Base-by-base conservation (phyloP, 164 flowering plant species). In the Dillenia turbinata region DNA sequence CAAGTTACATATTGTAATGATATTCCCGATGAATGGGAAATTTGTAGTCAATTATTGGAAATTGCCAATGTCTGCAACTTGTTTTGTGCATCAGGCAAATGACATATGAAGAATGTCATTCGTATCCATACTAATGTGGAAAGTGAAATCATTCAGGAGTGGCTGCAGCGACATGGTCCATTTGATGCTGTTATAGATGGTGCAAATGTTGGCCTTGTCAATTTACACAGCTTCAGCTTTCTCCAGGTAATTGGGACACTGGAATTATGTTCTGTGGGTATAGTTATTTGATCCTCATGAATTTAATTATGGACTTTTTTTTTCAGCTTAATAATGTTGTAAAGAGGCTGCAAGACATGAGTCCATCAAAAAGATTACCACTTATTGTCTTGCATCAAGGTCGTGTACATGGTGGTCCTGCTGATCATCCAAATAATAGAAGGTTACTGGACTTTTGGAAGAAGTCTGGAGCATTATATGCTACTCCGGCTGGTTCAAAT, bases 101-200 rank as follows among this genome's bases (percentile, higher is more conserved):
- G 45, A n/a, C 33, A 54, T 48, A 19, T 10, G 55, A 17, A 56
- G 55, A 24, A 47, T 59, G 47, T 66, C 48, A 45, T 40, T 70
- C 66, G 44, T 33, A 57, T 54, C 46, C 15, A 67, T 52, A 60
- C 66, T 77, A 58, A 72, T 50, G 57, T 66, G 59, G 54, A 57
- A 61, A 50, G 54, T 68, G 49, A 66, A 71, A 52, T 75, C 50
- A 60, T 83, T n/a, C 83, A 95, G 97, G 88, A 82, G 44, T 95
- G 99, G 99, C 89, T 95, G 69, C 66, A 68, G 66, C 44, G 44
- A 47, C 78, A 82, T 82, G 97, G 97, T 66, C 99, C 99, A 57
- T 95, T 86, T 80, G 99, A 95, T 70, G 96, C 97, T 49, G 90
- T 95, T 22, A 59, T 95, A 66, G 99, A 95, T 77, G 99, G 91